phyloP scores from a whole-genome alignment of 192 early-diverging fungal species.

The Pilobolus umbonatus region DNA sequence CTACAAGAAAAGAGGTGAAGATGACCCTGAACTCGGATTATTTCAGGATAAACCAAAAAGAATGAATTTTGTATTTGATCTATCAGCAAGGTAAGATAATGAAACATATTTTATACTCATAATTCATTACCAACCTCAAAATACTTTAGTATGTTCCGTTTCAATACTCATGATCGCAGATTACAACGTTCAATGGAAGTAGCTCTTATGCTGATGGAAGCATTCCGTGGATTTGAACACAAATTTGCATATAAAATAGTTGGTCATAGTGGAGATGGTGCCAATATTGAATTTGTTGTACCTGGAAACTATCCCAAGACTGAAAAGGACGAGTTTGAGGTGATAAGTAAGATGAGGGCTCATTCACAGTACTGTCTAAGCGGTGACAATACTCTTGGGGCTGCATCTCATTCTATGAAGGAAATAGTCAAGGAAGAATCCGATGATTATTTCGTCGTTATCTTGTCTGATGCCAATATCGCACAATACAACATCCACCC shows the following conservation, averaged over 20 bases:
- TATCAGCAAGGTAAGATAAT: too few species aligned
- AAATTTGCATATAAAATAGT: conserved; percentile 74
- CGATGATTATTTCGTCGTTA: conserved; percentile 76
- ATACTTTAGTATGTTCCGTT: conserved; percentile 51
- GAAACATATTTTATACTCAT: conserved; percentile 19
- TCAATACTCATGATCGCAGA: conserved; percentile 58
- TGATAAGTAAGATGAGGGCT: conserved; percentile 66
- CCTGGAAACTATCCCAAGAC: conserved; percentile 69
- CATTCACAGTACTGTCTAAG: conserved; percentile 80
- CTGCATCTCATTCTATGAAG: conserved; percentile 58
- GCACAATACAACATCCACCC: conserved; percentile 75
- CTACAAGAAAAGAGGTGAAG: conserved; percentile 78
- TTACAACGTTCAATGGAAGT: conserved; percentile 61
- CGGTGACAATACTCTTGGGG: conserved; percentile 73
- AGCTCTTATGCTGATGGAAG: conserved; percentile 67
- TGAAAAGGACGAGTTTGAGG: conserved; percentile 68
- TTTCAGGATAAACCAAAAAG: conserved; percentile 72
- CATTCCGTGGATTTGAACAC: conserved; percentile 69
- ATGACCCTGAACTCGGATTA: conserved; percentile 61
- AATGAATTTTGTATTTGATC: conserved; percentile 76
- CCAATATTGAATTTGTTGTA: conserved; percentile 67
- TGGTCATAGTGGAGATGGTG: conserved; percentile 74
- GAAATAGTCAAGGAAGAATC: conserved; percentile 67
- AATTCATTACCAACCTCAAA: neutral
- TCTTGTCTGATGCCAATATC: conserved; percentile 80